phyloP scores from a whole-genome alignment of 2,329 filamentous ascomycete species.

The Cladosporium cucumerinum region DNA sequence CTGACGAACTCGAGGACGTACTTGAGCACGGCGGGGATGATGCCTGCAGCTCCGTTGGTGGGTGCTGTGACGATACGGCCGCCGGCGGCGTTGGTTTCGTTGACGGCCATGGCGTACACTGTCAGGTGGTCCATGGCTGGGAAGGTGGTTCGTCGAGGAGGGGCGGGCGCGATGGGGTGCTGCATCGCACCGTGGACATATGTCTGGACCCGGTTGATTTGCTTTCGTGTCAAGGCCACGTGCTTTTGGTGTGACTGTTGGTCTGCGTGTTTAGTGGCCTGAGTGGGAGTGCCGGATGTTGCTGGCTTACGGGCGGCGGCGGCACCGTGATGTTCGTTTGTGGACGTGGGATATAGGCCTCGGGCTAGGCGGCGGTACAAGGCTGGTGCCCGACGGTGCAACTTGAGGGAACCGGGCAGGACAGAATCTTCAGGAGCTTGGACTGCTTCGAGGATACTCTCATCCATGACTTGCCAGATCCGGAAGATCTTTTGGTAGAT shows the following conservation, averaged over 20 bases:
- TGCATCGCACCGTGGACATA: conserved; percentile 45
- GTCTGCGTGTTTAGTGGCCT: background rate
- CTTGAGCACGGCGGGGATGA: conserved; percentile 52
- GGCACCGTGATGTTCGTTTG: background rate
- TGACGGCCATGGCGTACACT: conserved; percentile 52
- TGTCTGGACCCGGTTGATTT: background rate
- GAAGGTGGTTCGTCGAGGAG: conserved; percentile 47
- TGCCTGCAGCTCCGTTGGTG: conserved; percentile 52
- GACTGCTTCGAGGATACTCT: conserved; percentile 50
- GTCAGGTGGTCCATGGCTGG: conserved; percentile 52
- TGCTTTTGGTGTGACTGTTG: conserved; percentile 32
- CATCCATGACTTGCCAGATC: conserved; percentile 54
- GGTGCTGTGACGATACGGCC: conserved; percentile 52
- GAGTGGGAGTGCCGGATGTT: background rate
- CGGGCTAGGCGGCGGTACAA: conserved; percentile 47
- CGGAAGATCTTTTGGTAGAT: conserved; percentile 48
- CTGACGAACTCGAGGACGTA: conserved; percentile 52
- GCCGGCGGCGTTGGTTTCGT: conserved; percentile 53
- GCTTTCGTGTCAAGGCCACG: conserved; percentile 30
- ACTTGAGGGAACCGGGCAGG: conserved; percentile 48
- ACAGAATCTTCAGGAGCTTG: conserved; percentile 43
- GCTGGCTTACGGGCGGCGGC: background rate
- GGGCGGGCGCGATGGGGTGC: conserved; percentile 48
- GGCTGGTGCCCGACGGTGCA: conserved; percentile 47
- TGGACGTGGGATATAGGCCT: conserved; percentile 41